A percentile compares a stretch with the other conserved stretches of the same genome.
phyloP scores from a whole-genome alignment of 2,329 filamentous ascomycete species.

The Cercospora canescens region DNA sequence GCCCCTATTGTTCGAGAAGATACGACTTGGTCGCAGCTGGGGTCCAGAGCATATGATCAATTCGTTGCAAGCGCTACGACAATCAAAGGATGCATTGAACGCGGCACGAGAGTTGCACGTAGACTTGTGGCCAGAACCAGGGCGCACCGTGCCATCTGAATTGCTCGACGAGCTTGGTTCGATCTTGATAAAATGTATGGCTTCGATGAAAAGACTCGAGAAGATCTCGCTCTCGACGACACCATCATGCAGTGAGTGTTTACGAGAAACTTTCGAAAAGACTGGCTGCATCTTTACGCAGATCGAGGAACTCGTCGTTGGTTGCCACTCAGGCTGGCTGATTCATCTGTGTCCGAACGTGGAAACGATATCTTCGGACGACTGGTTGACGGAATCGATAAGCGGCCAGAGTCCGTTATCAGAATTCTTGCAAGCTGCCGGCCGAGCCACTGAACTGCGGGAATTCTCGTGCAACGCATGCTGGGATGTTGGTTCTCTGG shows the following conservation, averaged over 20 bases:
- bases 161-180: background rate
- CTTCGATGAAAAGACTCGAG: background rate
- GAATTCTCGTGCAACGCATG: background rate
- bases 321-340: background rate
- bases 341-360: background rate
- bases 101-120: background rate
- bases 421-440: background rate
- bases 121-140: background rate
- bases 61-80: background rate
- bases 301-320: background rate
- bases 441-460: background rate
- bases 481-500: background rate
- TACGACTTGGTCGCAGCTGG: background rate
- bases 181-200: background rate
- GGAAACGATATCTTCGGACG: background rate
- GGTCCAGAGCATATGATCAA: conserved; percentile 1
- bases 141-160: background rate
- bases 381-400: background rate
- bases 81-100: background rate
- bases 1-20: background rate
- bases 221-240: background rate
- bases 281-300: background rate
- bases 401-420: background rate
- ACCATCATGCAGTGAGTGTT: background rate
- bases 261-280: background rate